Conservation (phyloP, 495 filamentous ascomycete species). For the Cudoniella acicularis region DNA sequence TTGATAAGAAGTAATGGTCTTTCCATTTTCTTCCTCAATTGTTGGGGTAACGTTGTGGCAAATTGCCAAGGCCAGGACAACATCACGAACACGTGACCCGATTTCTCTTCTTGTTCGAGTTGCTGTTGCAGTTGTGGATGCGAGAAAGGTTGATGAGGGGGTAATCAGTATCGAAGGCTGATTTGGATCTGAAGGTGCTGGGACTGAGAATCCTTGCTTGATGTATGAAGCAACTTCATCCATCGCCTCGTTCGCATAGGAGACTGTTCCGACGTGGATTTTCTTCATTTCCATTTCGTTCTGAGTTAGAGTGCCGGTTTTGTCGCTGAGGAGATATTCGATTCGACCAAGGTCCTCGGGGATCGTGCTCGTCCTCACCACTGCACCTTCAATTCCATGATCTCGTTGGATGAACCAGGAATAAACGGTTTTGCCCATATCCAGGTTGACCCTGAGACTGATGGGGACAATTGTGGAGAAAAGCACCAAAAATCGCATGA, state of each 20-base stretch:
- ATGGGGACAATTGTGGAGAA: conserved; percentile 99
- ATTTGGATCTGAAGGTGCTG: conserved; percentile 27
- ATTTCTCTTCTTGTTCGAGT: conserved; percentile 90
- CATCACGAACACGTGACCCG: conserved; percentile 83
- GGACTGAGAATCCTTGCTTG: conserved; percentile 68
- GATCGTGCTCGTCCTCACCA: conserved; percentile 95
- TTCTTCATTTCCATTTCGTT: conserved; percentile 99
- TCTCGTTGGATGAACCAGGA: conserved; percentile 94
- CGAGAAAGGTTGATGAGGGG: conserved; percentile 64
- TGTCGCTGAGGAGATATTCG: conserved; percentile 95
- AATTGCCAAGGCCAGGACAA: conserved; percentile 85
- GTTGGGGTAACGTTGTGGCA: conserved; percentile 99
- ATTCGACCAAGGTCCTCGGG: conserved; percentile 94
- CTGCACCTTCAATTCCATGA: conserved; percentile 80
- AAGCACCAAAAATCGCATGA: conserved; percentile 94
- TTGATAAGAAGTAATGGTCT: conserved; percentile 82
- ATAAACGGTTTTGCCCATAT: conserved; percentile 95
- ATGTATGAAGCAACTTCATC: conserved; percentile 89
- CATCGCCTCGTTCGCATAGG: conserved; percentile 97
- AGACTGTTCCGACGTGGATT: conserved; percentile 96
- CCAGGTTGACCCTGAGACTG: conserved; percentile 90
- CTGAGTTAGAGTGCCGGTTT: conserved; percentile 94
- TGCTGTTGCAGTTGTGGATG: conserved; percentile 53
- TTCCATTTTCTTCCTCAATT: conserved; percentile 73
- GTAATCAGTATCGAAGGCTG: conserved; percentile 54